Conservation (phyloP, 345 rosid species). For the Ailanthus altissimus region DNA sequence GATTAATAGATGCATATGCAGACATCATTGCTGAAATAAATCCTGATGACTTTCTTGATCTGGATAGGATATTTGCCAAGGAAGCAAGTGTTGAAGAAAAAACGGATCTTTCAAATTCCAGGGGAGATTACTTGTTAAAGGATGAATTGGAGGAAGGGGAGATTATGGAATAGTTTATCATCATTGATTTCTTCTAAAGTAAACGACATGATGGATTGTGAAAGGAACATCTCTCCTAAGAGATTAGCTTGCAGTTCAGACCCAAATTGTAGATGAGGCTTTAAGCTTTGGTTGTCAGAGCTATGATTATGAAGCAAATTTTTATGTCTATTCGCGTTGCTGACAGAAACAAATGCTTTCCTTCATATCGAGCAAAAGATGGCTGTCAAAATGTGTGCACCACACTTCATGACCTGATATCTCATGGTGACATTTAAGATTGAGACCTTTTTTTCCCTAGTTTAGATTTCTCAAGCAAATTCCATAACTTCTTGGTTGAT, state of each 20-base stretch:
- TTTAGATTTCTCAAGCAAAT: background rate
- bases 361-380: background rate
- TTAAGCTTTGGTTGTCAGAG: background rate
- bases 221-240: conserved; percentile 8
- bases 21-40: conserved; percentile 64
- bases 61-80: conserved; percentile 53
- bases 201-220: background rate
- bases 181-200: background rate
- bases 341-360: background rate
- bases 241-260: background rate
- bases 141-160: conserved; percentile 91
- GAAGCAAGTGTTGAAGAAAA: conserved; percentile 37
- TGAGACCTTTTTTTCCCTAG: background rate
- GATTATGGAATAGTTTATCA: conserved; percentile 44
- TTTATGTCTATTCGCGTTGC: background rate
- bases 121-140: conserved; percentile 16
- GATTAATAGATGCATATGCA: conserved; percentile 60
- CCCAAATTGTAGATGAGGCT: background rate
- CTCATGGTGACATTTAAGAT: background rate
- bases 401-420: background rate
- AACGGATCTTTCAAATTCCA: conserved; percentile 25
- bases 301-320: background rate
- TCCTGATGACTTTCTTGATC: conserved; percentile 69
- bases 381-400: background rate
- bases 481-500: background rate